phyloP scores from a whole-genome alignment of 2,329 filamentous ascomycete genomes.

The Aquanectria penicillioides region DNA sequence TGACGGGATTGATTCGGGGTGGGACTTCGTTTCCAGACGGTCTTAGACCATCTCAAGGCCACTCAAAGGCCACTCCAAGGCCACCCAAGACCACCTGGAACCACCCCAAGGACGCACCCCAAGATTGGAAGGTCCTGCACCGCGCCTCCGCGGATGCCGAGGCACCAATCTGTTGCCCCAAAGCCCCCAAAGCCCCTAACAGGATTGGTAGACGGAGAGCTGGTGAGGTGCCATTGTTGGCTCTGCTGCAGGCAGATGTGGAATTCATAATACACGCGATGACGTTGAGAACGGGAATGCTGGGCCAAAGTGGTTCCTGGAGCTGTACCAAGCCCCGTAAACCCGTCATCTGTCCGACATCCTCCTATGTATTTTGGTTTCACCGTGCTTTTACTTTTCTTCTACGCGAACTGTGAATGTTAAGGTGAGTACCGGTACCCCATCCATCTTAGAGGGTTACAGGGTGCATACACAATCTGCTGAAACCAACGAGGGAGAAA shows the following conservation, averaged over 20 bases:
- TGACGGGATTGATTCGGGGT: slow-evolving; percentile 19
- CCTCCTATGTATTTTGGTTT: too few relatives aligned
- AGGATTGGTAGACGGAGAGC: not conserved
- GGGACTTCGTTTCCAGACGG: not conserved
- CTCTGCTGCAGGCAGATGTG: not conserved
- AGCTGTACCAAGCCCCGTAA: too few relatives aligned
- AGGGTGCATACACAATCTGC: not conserved
- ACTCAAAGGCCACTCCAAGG: slow-evolving; percentile 11
- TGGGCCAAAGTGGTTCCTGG: not conserved
- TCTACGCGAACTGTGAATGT: not conserved
- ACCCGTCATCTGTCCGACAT: too few relatives aligned
- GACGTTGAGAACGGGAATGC: slow-evolving; percentile 4
- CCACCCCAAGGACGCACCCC: slow-evolving; percentile 12
- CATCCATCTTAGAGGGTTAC: not conserved
- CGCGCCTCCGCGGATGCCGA: slow-evolving; percentile 17
- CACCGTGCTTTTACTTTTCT: too few relatives aligned
- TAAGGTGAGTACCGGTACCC: too few relatives aligned
- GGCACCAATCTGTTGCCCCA: not conserved
- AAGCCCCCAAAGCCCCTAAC: not conserved
- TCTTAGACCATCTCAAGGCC: slow-evolving; percentile 1
- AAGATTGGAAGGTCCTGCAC: slow-evolving; percentile 14
- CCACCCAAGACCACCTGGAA: too few relatives aligned
- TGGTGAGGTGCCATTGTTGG: slow-evolving; percentile 3
- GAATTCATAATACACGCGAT: too few relatives aligned
- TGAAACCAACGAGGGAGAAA: not conserved